These are phyloP conservation scores for Aspergillus neoniger DNA, from an alignment of 2,329 filamentous ascomycete genomes.

Conservation along the genomic window DNA sequence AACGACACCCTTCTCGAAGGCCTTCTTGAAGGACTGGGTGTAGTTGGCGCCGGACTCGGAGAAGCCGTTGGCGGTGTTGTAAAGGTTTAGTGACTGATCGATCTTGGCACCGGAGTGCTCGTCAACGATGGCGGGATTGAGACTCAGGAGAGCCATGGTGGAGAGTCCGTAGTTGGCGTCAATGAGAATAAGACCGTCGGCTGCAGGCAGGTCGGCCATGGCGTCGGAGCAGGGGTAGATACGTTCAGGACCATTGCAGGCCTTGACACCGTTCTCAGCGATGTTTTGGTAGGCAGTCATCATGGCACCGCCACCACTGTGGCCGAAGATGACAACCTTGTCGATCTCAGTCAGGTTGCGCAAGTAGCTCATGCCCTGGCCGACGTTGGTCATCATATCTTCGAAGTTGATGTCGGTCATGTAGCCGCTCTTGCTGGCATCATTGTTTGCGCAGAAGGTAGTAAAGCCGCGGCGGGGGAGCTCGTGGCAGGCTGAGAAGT, in stretches of 20 bases:
- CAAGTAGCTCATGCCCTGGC: not conserved
- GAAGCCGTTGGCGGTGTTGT: constrained; percentile 2
- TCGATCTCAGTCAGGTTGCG: constrained; percentile 2
- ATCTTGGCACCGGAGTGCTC: not conserved
- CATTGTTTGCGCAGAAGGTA: constrained; percentile 3
- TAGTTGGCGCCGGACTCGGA: not conserved
- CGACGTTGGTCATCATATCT: not conserved
- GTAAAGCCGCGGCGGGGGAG: not conserved
- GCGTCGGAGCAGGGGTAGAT: constrained; percentile 2
- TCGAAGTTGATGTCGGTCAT: constrained; percentile 1
- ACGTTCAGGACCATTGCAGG: not conserved
- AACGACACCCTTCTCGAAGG: not conserved
- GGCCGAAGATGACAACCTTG: not conserved
- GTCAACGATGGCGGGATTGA: constrained; percentile 1
- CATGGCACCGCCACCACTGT: constrained; percentile 2
- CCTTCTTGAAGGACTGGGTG: not conserved
- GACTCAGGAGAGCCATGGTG: constrained; percentile 1
- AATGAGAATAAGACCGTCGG: constrained; percentile 1
- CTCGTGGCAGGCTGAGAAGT: not conserved
- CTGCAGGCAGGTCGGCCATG: not conserved
- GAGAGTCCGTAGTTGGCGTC: not conserved
- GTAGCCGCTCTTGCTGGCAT: not conserved
- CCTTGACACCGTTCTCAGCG: not conserved
- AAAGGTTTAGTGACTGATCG: not conserved
- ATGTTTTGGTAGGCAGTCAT: constrained; percentile 3